Evolutionary conservation across 305 asterid genomes (phyloP).

Genomic region (Withania somnifera): DNA sequence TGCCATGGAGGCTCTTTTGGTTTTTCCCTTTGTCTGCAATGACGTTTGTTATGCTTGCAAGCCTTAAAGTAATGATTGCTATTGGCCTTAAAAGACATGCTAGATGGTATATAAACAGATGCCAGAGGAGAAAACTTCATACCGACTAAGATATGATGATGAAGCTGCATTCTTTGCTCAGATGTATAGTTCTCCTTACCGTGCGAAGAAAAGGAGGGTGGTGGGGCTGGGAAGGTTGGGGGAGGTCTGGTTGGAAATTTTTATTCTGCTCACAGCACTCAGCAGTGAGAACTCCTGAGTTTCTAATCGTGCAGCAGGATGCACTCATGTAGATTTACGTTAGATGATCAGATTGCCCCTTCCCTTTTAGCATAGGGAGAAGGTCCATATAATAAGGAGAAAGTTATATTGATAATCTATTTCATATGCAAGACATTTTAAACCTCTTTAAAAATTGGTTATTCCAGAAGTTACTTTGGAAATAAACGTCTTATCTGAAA

Average conservation of each 20-base stretch:
- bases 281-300: background rate
- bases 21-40: constrained; percentile 40
- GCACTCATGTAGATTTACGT: background rate
- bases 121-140: constrained; percentile 73
- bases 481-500: background rate
- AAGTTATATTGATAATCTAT: background rate
- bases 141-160: constrained; percentile 34
- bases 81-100: constrained; percentile 80
- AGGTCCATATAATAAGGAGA: background rate
- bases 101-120: constrained; percentile 73
- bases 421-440: background rate
- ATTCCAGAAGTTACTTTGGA: background rate
- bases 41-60: constrained; percentile 86
- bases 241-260: background rate
- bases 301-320: background rate
- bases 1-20: constrained; percentile 75
- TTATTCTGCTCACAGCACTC: background rate
- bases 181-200: background rate
- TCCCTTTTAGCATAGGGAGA: background rate
- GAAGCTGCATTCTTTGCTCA: background rate
- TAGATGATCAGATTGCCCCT: background rate
- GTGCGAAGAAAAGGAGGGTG: background rate
- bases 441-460: background rate
- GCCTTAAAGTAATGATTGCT: constrained; percentile 77
- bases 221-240: background rate